These are phyloP conservation scores for Thuja plicata DNA, from an alignment of 83 land plant genomes.

Conservation along the genomic window DNA sequence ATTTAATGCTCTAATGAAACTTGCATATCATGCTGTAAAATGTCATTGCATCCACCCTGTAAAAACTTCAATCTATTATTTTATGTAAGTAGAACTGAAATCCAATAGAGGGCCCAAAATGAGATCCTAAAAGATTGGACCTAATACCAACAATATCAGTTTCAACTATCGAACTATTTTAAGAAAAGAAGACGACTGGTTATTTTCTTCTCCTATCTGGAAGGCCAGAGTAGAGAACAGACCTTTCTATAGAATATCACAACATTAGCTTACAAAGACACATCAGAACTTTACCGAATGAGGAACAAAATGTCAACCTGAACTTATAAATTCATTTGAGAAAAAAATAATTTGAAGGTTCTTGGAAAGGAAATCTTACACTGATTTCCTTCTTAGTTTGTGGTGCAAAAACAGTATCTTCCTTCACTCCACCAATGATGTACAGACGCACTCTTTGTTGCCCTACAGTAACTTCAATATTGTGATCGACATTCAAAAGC, in stretches of 20 bases:
- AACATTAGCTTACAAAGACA: neutral
- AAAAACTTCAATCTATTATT: conserved; percentile 1
- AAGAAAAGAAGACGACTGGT: neutral
- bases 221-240: neutral
- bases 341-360: neutral
- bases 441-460: conserved; percentile 92
- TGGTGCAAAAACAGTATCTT: conserved; percentile 86
- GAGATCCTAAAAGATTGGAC: neutral
- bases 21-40: neutral
- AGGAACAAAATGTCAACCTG: neutral
- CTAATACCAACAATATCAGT: neutral
- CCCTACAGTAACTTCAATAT: conserved; percentile 81
- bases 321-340: neutral
- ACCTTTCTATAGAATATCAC: neutral
- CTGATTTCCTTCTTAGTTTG: conserved; percentile 97
- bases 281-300: neutral
- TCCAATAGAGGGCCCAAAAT: neutral
- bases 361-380: conserved; percentile 33
- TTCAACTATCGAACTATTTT: neutral
- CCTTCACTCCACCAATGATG: conserved; percentile 82
- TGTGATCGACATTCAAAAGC: conserved; percentile 75
- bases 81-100: neutral
- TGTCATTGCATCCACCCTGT: neutral
- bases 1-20: neutral
- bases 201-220: neutral